Base-by-base conservation (phyloP, 768 basidiomycete species). In the Podaxis sp. region DNA sequence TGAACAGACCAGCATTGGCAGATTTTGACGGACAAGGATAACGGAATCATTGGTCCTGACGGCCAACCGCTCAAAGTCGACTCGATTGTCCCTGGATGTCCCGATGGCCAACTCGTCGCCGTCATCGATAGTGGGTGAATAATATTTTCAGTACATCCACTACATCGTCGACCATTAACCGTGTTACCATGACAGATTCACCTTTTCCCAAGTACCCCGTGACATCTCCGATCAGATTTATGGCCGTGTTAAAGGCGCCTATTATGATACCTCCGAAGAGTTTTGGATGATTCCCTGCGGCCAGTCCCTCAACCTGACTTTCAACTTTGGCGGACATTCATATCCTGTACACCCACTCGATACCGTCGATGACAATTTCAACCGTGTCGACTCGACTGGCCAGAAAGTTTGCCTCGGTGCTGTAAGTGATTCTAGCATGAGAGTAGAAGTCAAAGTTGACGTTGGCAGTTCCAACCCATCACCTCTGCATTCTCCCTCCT, bases 281-380 rank as follows among this genome's bases (percentile, higher is more conserved):
- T 80, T 84, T 62, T 93, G 92, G 92, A 81, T 84, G 1, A 73
- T 93, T 0, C 92, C 92, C 2, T 93, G 92, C 69, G 83, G 80
- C 4, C 89, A 92, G 73, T 74, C 85, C 68, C 80, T 93, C 63
- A 91, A 88, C 57, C 68, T 93, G 42, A 84, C 86, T 3, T 80
- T 93, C 76, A 85, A 82, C 63, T 88, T 93, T 68, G 88, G 88
- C 53, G 92, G 92, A 13, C 44, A 74, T 46, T 76, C 80, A n/a
- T 87, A 84, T 68, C 89, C 89, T 0, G 75, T 93, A 0, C 90
- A 93, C 70, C 92, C 92, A 17, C 76, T 93, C 26, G 92, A 93
- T 65, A 75, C 87, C 59, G 78, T 87, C 59, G 80, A 84, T 75
- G 76, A 84, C 69, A 89, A 84, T 69, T 89, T 89, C 68, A 85